Conservation (phyloP, 1,284 basidiomycete genomes). For the Moniliella sp. region DNA sequence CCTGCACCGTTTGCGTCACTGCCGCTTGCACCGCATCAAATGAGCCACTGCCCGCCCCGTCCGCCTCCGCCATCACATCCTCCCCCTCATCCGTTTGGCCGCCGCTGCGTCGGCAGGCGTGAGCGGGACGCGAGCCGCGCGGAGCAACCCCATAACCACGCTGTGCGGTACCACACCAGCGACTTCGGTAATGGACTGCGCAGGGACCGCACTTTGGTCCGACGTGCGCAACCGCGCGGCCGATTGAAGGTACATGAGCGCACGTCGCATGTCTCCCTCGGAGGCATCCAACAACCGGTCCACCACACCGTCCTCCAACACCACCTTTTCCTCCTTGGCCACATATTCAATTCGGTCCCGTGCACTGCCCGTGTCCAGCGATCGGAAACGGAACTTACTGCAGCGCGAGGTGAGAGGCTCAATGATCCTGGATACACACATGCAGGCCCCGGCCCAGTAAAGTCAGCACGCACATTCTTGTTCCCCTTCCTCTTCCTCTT, state of each 20-base stretch:
- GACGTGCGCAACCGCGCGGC: slow-evolving; percentile 49
- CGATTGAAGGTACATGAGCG: slow-evolving; percentile 96
- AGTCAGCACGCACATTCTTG: too few relatives aligned
- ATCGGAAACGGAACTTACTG: slow-evolving; percentile 93
- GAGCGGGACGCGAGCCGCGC: slow-evolving; percentile 58
- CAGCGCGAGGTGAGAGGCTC: slow-evolving; percentile 95
- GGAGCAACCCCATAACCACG: slow-evolving; percentile 51
- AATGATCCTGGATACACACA: slow-evolving; percentile 78
- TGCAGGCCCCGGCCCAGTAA: too few relatives aligned
- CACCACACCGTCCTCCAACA: slow-evolving; percentile 40
- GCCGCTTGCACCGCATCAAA: slow-evolving; percentile 45
- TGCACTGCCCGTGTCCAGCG: slow-evolving; percentile 59
- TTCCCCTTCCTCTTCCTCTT: too few relatives aligned
- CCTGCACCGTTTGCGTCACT: slow-evolving; percentile 57
- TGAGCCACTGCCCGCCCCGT: slow-evolving; percentile 37
- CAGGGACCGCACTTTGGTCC: slow-evolving; percentile 50
- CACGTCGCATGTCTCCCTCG: slow-evolving; percentile 76
- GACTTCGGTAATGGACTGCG: slow-evolving; percentile 65
- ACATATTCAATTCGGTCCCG: slow-evolving; percentile 58
- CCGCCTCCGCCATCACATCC: slow-evolving; percentile 35
- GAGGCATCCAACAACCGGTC: slow-evolving; percentile 56
- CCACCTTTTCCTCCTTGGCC: slow-evolving; percentile 42
- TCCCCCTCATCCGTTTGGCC: slow-evolving; percentile 21
- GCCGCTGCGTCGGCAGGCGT: slow-evolving; percentile 2
- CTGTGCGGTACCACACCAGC: slow-evolving; percentile 71